A percentile compares a stretch with the other conserved stretches of the same genome.
These are phyloP conservation scores for Lantana camara DNA, from an alignment of 257 asterid genomes.

Conservation along the genomic window DNA sequence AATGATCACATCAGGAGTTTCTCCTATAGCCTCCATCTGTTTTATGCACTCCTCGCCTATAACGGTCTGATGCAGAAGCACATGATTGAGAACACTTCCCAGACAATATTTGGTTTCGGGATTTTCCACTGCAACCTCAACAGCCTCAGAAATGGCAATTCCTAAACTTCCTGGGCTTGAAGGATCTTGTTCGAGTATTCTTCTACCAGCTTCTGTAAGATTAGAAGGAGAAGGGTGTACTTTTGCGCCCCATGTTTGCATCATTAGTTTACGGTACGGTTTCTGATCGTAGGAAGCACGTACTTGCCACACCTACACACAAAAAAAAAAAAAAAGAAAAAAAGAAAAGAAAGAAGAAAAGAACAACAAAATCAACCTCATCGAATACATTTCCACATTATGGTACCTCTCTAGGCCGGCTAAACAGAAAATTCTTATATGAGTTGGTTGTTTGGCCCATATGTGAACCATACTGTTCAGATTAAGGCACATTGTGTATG, in stretches of 20 bases:
- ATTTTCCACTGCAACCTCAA: conserved; percentile 74
- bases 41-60: conserved; percentile 95
- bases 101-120: conserved; percentile 76
- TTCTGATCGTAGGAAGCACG: conserved; percentile 90
- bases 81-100: conserved; percentile 96
- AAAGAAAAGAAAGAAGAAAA: no score
- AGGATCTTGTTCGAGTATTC: conserved; percentile 62
- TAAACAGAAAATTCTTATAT: no score
- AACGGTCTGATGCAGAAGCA: conserved; percentile 79
- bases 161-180: conserved; percentile 92
- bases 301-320: conserved; percentile 87
- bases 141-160: conserved; percentile 95
- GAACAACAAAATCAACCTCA: background rate
- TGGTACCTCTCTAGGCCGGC: no score
- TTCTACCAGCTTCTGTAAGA: conserved; percentile 67
- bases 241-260: conserved; percentile 96
- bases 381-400: no score
- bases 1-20: conserved; percentile 86
- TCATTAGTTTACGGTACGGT: conserved; percentile 93
- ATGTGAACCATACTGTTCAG: no score
- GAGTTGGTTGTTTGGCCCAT: no score
- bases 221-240: conserved; percentile 95
- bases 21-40: conserved; percentile 87
- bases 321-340: background rate
- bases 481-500: no score